A percentile compares a stretch with the other conserved stretches of the same genome.
Conservation (phyloP, 176 grass and related monocot genomes). For the Aegilops sharonensis region DNA sequence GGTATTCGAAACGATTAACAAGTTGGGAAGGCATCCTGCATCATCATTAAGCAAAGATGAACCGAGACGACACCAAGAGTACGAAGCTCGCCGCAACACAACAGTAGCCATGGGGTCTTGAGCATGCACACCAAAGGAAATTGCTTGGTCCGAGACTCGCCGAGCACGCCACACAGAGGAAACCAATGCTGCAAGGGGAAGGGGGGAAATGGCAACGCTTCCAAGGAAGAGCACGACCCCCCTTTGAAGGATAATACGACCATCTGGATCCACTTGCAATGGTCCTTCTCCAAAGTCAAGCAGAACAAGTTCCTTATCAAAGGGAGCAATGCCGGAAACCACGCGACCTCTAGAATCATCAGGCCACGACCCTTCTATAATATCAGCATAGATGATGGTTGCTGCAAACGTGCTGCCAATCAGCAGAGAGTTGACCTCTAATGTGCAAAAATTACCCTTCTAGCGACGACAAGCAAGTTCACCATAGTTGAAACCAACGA, state of each 20-base stretch:
- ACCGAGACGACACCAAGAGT: too few relatives aligned
- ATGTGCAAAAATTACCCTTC: not conserved
- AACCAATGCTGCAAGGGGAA: too few relatives aligned
- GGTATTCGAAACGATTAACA: too few relatives aligned
- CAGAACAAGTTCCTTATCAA: not conserved
- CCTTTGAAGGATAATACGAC: not conserved
- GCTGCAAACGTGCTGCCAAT: not conserved
- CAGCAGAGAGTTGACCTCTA: not conserved
- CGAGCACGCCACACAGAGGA: too few relatives aligned
- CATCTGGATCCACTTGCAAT: not conserved
- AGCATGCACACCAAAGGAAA: too few relatives aligned
- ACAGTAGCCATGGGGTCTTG: too few relatives aligned
- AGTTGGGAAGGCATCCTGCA: too few relatives aligned
- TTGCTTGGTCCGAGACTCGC: too few relatives aligned
- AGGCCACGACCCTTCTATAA: not conserved
- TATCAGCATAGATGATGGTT: not conserved
- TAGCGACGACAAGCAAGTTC: not conserved
- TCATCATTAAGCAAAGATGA: too few relatives aligned
- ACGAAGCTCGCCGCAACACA: too few relatives aligned
- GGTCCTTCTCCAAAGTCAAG: not conserved
- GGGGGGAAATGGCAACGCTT: too few relatives aligned
- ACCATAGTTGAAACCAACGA: not conserved
- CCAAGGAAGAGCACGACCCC: too few relatives aligned
- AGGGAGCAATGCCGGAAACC: not conserved
- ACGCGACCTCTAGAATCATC: not conserved